Evolutionary conservation across 495 filamentous ascomycete genomes (phyloP), one percentile per base, ranked within the genome.

Genomic region (Penicillium nucicola): DNA sequence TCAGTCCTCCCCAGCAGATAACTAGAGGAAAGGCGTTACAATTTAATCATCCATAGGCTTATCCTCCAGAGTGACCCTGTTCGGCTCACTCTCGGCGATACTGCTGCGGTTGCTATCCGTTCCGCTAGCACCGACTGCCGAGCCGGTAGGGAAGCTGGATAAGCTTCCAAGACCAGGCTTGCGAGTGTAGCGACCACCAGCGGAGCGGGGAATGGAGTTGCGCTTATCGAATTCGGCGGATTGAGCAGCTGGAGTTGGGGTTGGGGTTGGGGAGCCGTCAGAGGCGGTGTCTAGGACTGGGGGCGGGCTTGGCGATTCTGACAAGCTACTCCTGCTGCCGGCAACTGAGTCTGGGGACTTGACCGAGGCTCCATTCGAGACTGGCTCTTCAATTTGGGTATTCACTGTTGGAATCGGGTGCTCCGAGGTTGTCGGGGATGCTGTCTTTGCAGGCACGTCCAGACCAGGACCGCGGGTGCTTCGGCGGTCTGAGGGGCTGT

Each of bases 11-110:
- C 25, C 25, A 28, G 25, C 25, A 28, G 7, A 8, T 28, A 10
- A 5, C 20, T 22, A 22, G 20, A 22, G 42, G 5, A 43, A 45
- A 14, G 23, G 42, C 11, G 42, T 36, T 17, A 20, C 37, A 18
- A 31, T 36, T 66, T 57, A 91, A 69, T 93, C 86, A 66, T 92
- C 86, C 88, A 92, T 90, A 12, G 90, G 86, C 68, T 80, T 83
- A 63, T 96, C 90, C 49, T 84, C 84, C 68, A 96, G 77, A 47
- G 84, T 87, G 20, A 95, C 88, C 18, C 90, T 88, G 50, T 77
- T 69, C 7, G 68, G 78, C 61, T 78, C 69, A 61, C 72, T 64
- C 48, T 75, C 64, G 44, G 60, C 63, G 17, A 73, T 41, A 49
- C 74, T 78, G 55, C 67, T 77, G 40, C 75, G 71, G 55, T 69